Evolutionary conservation across 73 alveolate genomes (phyloP), one percentile per base, ranked within the genome.

Genomic region (Durusdinium trenchii): DNA sequence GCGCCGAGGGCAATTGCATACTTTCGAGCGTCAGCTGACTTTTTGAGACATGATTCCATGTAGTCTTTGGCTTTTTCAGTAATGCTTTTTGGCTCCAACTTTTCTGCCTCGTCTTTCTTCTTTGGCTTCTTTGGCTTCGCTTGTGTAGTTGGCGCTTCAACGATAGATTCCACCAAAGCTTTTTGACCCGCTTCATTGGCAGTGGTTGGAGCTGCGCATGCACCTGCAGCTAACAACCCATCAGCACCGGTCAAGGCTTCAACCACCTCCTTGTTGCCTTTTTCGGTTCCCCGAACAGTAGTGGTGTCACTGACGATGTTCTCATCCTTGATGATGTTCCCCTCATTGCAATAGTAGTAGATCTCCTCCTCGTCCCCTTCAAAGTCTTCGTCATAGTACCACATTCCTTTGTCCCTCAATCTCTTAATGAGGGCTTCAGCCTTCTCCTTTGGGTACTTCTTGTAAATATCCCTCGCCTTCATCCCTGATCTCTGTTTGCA

Each of bases 381-480:
- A 16, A 78, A 78, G 46, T 78, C 87, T 14, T 54, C 45, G 23
- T 78, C 87, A 42, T 45, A 78, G 38, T 78, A 78, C 87, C 87
- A 78, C 26, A 78, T n/a, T 5, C 87, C 87, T 4, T 61, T 54
- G 60, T 78, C 87, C 18, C 30, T 45, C 45, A 78, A 14, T 12
- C 87, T 64, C 79, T 64, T 26, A 20, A 64, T 30, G 45, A 64
- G 42, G 6, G 79, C 79, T 42, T 20, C 42, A 9, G 79, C 79
- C 42, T 64, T 64, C 43, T 9, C 42, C 42, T 64, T 30, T 64
- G 79, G 79, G 79, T 64, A 64, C 79, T 20, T 6, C 38, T 64
- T 64, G 79, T 20, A 42, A 26, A 64, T 64, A 42, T 64, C 79
- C 35, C 79, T 12, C 45, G 30, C 9, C 42, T 64, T 64, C 9